phyloP scores from a whole-genome alignment of 2,329 filamentous ascomycete genomes.

The Thelonectria rubi region DNA sequence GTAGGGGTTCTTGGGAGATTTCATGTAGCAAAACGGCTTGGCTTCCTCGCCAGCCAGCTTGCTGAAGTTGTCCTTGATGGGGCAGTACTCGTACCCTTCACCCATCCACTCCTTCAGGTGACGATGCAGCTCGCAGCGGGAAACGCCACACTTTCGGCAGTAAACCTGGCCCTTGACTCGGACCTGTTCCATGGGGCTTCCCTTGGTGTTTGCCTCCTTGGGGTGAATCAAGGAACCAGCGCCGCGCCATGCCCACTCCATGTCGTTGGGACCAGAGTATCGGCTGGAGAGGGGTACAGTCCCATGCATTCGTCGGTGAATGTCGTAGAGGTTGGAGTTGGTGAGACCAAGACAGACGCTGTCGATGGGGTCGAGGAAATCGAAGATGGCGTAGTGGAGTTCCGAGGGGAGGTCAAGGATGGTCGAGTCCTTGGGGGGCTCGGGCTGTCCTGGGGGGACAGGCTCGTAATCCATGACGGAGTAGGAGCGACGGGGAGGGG shows the following conservation, averaged over 20 bases:
- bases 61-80: constrained; percentile 66
- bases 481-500: constrained; percentile 64
- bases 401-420: constrained; percentile 65
- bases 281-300: constrained; percentile 65
- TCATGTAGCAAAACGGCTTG: constrained; percentile 65
- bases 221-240: constrained; percentile 56
- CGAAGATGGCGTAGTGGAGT: constrained; percentile 68
- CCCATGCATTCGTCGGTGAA: constrained; percentile 66
- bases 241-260: constrained; percentile 71
- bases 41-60: constrained; percentile 56
- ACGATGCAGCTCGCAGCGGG: constrained; percentile 69
- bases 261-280: constrained; percentile 68
- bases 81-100: constrained; percentile 66
- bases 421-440: constrained; percentile 55
- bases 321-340: constrained; percentile 65
- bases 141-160: constrained; percentile 69
- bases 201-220: constrained; percentile 31
- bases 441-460: constrained; percentile 54
- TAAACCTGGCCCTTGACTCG: constrained; percentile 67
- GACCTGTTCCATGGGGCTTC: constrained; percentile 54
- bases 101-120: constrained; percentile 70
- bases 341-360: constrained; percentile 69
- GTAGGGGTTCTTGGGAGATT: constrained; percentile 66
- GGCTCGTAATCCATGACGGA: constrained; percentile 70
- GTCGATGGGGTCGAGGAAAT: constrained; percentile 71